phyloP scores from a whole-genome alignment of 768 basidiomycete genomes.

The Tulasnella sp. region DNA sequence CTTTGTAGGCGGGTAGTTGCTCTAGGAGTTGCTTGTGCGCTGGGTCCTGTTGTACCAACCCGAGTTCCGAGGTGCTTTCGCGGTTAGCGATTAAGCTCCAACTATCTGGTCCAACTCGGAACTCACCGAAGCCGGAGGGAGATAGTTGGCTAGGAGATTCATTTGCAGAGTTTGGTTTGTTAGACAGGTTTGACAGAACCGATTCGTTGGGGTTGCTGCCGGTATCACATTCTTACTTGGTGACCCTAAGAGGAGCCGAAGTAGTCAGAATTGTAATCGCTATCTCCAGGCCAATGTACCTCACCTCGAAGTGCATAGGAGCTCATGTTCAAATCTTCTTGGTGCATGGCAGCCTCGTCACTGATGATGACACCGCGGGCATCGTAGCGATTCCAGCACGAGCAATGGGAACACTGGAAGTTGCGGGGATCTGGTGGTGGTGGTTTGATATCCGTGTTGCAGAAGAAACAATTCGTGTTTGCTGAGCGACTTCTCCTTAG shows the following conservation, averaged over 20 bases:
- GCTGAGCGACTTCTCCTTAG: neutral
- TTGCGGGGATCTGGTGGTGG: conserved; percentile 13
- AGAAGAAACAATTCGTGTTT: conserved; percentile 30
- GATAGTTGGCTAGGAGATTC: conserved; percentile 84
- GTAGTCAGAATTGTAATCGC: neutral
- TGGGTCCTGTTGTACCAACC: conserved; percentile 52
- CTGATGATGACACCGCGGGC: conserved; percentile 70
- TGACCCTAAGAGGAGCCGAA: conserved; percentile 47
- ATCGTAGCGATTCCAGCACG: conserved; percentile 64
- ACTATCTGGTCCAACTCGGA: neutral
- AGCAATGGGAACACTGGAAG: conserved; percentile 31
- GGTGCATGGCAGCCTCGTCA: conserved; percentile 85
- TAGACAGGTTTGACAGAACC: conserved; percentile 81
- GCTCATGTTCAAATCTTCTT: conserved; percentile 61
- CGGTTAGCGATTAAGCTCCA: neutral
- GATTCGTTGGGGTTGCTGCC: conserved; percentile 43
- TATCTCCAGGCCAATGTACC: conserved; percentile 1
- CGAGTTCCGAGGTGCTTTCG: neutral
- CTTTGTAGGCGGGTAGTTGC: conserved; percentile 64
- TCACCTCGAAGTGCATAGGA: conserved; percentile 72
- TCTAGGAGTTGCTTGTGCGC: conserved; percentile 62
- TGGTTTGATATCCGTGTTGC: conserved; percentile 25
- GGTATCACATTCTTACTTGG: conserved; percentile 67
- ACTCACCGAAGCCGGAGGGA: conserved; percentile 72
- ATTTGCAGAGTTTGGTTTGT: conserved; percentile 88